A percentile compares a stretch with the other conserved stretches of the same genome.
These are phyloP conservation scores for Neobulgaria alba DNA, from an alignment of 2,329 filamentous ascomycete species.

Conservation along the genomic window DNA sequence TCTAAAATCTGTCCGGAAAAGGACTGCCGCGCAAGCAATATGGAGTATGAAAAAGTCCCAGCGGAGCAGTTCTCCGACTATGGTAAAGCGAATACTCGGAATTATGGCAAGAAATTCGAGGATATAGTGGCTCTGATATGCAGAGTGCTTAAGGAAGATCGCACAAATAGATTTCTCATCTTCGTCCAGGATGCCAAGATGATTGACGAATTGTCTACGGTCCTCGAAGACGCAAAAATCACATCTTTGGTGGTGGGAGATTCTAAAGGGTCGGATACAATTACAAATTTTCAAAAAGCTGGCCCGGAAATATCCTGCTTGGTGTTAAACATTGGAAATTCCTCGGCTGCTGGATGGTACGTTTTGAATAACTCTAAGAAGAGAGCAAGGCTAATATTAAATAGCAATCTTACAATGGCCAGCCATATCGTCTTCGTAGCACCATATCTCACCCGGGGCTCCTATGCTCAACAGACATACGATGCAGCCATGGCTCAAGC, in stretches of 20 bases:
- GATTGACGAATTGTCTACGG: constrained; percentile 30
- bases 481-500: constrained; percentile 52
- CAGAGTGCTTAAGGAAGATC: no score
- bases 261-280: constrained; percentile 24
- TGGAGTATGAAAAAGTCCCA: constrained; percentile 1
- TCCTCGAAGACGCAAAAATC: constrained; percentile 29
- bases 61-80: no score
- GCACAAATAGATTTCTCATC: constrained; percentile 43
- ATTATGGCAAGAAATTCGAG: constrained; percentile 40
- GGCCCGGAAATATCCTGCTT: constrained; percentile 34
- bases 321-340: constrained; percentile 46
- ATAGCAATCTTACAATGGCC: constrained; percentile 51
- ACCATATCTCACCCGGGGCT: constrained; percentile 37
- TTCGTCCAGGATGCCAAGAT: constrained; percentile 45
- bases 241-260: constrained; percentile 30
- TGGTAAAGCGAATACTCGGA: no score
- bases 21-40: constrained; percentile 4
- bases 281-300: constrained; percentile 34
- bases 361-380: constrained; percentile 21
- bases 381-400: constrained; percentile 6
- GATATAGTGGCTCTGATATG: no score
- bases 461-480: constrained; percentile 42
- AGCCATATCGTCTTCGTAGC: constrained; percentile 58
- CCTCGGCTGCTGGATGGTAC: constrained; percentile 52
- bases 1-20: not conserved